Percentiles rank a stretch among this genome's conserved stretches.
phyloP scores from a whole-genome alignment of 768 basidiomycete genomes.

The Filobasidium floriforme region DNA sequence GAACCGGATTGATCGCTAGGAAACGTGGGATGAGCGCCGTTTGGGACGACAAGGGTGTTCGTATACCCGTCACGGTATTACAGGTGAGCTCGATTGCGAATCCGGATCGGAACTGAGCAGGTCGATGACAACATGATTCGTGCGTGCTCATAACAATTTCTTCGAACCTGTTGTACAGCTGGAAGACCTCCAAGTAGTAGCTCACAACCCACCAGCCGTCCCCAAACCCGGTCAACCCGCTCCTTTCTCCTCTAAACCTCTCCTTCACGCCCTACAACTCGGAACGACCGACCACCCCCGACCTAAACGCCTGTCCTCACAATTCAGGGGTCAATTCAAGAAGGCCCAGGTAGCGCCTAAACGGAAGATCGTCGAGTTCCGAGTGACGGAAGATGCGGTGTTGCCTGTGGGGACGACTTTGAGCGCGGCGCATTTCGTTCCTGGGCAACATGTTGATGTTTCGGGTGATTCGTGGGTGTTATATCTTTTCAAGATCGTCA shows the following conservation, averaged over 20 bases:
- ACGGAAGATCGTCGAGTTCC: constrained; percentile 75
- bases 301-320: constrained; percentile 54
- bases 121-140: neutral
- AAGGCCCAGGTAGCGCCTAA: constrained; percentile 66
- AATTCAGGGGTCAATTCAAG: constrained; percentile 82
- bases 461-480: constrained; percentile 73
- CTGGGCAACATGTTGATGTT: constrained; percentile 91
- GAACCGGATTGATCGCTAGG: constrained; percentile 85
- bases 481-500: neutral
- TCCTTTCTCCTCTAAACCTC: constrained; percentile 52
- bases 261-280: constrained; percentile 88
- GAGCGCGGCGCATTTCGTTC: constrained; percentile 89
- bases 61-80: constrained; percentile 84
- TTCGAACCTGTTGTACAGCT: constrained; percentile 29
- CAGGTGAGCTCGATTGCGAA: constrained; percentile 55
- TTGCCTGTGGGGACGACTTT: constrained; percentile 85
- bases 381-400: constrained; percentile 79
- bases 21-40: constrained; percentile 93
- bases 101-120: neutral
- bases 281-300: constrained; percentile 67
- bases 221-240: constrained; percentile 20
- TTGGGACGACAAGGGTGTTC: constrained; percentile 82
- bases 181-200: constrained; percentile 45
- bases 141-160: neutral
- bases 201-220: constrained; percentile 33